Conservation (phyloP, 495 filamentous ascomycete genomes). For the Daldinia childiae region DNA sequence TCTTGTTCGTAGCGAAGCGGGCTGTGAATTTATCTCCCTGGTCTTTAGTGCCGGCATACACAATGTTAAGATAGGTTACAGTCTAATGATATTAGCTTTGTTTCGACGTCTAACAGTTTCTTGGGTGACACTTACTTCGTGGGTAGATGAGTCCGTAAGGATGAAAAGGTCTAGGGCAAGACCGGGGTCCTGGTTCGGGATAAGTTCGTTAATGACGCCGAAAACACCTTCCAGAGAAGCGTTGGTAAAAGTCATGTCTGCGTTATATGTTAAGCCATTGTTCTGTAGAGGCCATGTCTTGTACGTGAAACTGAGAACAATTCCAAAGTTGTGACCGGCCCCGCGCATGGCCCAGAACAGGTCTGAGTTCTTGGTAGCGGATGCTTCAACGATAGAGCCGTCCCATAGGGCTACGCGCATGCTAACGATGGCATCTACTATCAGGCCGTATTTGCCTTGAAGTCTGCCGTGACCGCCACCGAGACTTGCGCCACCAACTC, state of each 20-base stretch:
- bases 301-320: constrained; percentile 38
- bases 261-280: constrained; percentile 13
- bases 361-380: constrained; percentile 53
- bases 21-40: background rate
- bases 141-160: background rate
- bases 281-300: constrained; percentile 17
- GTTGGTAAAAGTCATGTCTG: constrained; percentile 15
- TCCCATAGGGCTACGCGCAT: constrained; percentile 70
- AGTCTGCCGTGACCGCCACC: constrained; percentile 68
- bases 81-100: background rate
- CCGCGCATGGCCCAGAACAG: constrained; percentile 63
- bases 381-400: constrained; percentile 57
- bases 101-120: background rate
- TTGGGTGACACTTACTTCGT: background rate
- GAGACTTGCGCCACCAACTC: constrained; percentile 68
- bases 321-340: constrained; percentile 62
- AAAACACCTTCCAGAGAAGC: constrained; percentile 18
- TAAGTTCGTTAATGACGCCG: constrained; percentile 11
- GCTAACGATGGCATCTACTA: constrained; percentile 65
- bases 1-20: constrained; percentile 1
- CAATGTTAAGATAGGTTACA: background rate
- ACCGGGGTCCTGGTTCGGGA: background rate
- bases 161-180: constrained; percentile 1
- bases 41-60: background rate
- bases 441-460: constrained; percentile 65